Percentiles rank a stretch among this genome's conserved stretches.
Conservation (phyloP, 345 rosid species). For the Geranium brycei region DNA sequence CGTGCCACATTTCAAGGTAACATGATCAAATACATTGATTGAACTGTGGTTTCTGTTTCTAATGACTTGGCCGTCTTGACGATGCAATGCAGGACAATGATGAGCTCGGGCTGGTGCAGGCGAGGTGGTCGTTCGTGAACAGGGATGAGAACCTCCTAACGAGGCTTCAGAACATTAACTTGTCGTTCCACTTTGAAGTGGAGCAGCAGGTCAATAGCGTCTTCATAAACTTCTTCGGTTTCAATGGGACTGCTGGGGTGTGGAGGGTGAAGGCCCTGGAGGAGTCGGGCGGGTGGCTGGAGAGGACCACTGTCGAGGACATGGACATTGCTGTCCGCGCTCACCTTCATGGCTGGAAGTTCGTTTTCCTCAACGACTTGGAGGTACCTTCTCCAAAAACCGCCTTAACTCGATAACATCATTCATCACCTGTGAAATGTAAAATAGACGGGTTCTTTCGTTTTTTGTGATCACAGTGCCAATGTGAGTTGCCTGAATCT, state of each 20-base stretch:
- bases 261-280: constrained; percentile 48
- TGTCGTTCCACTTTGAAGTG: constrained; percentile 58
- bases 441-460: too few species aligned
- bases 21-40: not conserved
- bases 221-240: constrained; percentile 55
- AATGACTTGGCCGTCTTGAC: too few species aligned
- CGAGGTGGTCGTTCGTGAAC: constrained; percentile 42
- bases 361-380: constrained; percentile 37
- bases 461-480: constrained; percentile 23
- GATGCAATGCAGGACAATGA: constrained; percentile 24
- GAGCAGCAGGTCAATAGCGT: constrained; percentile 66
- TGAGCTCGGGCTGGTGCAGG: constrained; percentile 39
- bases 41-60: not conserved
- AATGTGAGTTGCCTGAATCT: constrained; percentile 45
- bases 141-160: constrained; percentile 19
- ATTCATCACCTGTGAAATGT: too few species aligned
- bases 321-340: too few species aligned
- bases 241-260: constrained; percentile 65
- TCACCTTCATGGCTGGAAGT: constrained; percentile 36
- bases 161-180: constrained; percentile 50
- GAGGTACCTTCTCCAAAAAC: constrained; percentile 19
- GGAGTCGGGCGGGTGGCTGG: constrained; percentile 44
- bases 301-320: constrained; percentile 26
- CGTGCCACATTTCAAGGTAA: constrained; percentile 84
- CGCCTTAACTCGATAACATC: too few species aligned